Evolutionary conservation across 345 rosid genomes (phyloP), one percentile per base, ranked within the genome.

Genomic region (Lepidium sativum): DNA sequence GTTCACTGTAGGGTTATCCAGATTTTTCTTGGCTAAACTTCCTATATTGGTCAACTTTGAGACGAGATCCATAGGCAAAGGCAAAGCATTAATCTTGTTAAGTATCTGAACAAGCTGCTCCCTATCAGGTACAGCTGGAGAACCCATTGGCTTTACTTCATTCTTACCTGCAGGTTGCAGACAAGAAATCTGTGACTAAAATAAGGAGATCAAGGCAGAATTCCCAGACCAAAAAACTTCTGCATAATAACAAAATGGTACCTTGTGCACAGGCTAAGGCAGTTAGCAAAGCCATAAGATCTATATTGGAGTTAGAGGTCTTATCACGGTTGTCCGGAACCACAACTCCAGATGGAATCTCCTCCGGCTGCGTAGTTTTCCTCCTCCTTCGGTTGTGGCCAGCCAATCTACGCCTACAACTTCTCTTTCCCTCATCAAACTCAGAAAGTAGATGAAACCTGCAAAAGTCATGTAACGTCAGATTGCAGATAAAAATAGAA

Each of bases 341-440:
- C 15, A 80, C 77, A 65, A 77, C 67, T n/a, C 82, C 71, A 25
- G 89, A 81, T 21, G 80, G 77, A 17, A 82, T 77, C 70, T 88
- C 94, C 40, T 91, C 94, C 0, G 86, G 83, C 65, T 88, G 98
- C 16, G 84, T 73, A 70, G 92, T 73, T 78, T 88, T 88, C 72
- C 96, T 81, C 56, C 96, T 82, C 25, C 96, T 65, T 27, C 88
- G 60, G 63, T 88, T 88, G 69, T 88, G 96, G 31, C 96, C 92
- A 47, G 92, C 92, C 77, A 88, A 88, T 68, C 96, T 80, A 9
- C 92, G 87, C 79, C 96, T 81, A 78, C 96, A 88, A 64, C 96
- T 88, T 74, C 96, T 69, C 80, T 88, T 88, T 27, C 92, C 96
- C 73, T 88, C 96, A 41, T 88, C 96, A 74, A 88, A 88, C 72